Percentiles rank a stretch among this genome's conserved stretches.
These are phyloP conservation scores for Nakaseomyces kungkrabaensis DNA, from an alignment of 1,139 yeast species.

Conservation along the genomic window DNA sequence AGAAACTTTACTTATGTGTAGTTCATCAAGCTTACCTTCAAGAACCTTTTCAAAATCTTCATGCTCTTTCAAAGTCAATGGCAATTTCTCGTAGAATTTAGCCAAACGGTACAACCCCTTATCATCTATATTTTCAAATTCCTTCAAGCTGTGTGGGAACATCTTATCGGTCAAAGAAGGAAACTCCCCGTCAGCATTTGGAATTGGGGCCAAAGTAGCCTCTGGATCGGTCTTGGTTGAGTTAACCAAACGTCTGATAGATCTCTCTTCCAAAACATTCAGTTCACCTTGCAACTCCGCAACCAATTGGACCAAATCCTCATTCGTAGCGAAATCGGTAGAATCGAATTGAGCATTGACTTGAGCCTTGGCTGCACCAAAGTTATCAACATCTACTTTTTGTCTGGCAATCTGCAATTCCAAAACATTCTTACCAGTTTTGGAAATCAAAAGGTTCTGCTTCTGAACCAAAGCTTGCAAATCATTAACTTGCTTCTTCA, in stretches of 20 bases:
- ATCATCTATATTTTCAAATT: slow-evolving; percentile 40
- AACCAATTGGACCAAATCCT: slow-evolving; percentile 74
- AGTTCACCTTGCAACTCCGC: slow-evolving; percentile 85
- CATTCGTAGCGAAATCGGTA: slow-evolving; percentile 62
- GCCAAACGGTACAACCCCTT: slow-evolving; percentile 44
- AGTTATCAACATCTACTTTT: slow-evolving; percentile 27
- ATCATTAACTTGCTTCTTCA: slow-evolving; percentile 38
- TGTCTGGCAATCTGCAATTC: slow-evolving; percentile 50
- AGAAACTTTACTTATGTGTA: slow-evolving; percentile 22
- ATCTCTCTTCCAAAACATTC: slow-evolving; percentile 58
- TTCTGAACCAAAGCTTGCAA: slow-evolving; percentile 42
- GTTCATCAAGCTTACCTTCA: slow-evolving; percentile 36
- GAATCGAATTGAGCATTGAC: slow-evolving; percentile 33
- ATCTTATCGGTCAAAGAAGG: slow-evolving; percentile 36
- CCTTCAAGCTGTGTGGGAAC: slow-evolving; percentile 54
- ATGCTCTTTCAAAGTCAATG: slow-evolving; percentile 41
- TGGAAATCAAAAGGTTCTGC: slow-evolving; percentile 38
- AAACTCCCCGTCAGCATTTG: slow-evolving; percentile 66
- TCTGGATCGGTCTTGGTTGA: slow-evolving; percentile 33
- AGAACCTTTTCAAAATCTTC: slow-evolving; percentile 39
- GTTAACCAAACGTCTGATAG: slow-evolving; percentile 50
- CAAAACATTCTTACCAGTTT: slow-evolving; percentile 71
- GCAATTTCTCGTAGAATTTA: slow-evolving; percentile 59
- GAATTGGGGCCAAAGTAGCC: slow-evolving; percentile 43
- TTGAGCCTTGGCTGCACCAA: slow-evolving; percentile 8